Conservation (phyloP, 805 yeast genomes). For the Blastobotrys terrestris region DNA sequence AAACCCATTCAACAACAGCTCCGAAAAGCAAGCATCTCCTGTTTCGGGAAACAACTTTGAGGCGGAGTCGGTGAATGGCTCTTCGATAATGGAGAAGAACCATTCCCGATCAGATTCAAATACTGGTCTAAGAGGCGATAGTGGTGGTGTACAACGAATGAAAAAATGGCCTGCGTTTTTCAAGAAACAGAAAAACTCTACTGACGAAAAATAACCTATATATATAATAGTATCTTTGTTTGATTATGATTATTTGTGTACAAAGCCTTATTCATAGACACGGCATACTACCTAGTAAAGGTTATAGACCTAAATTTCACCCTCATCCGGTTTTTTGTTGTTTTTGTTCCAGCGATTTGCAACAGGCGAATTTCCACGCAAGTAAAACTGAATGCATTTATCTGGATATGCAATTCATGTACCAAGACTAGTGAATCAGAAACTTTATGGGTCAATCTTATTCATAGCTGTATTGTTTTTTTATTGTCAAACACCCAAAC, state of each 20-base stretch:
- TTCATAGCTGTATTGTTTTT: too few relatives aligned
- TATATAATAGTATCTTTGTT: not conserved
- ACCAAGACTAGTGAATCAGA: too few relatives aligned
- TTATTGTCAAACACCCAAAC: too few relatives aligned
- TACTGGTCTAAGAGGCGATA: not conserved
- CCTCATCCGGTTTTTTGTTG: too few relatives aligned
- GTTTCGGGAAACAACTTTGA: slow-evolving; percentile 5
- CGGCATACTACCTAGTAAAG: too few relatives aligned
- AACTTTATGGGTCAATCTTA: too few relatives aligned
- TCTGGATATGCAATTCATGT: too few relatives aligned
- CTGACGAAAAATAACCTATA: not conserved
- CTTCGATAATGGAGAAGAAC: slow-evolving; percentile 3
- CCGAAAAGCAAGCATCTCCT: slow-evolving; percentile 1
- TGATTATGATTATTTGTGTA: not conserved
- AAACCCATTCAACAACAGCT: not conserved
- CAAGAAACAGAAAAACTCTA: not conserved
- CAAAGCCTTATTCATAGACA: too few relatives aligned
- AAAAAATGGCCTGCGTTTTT: not conserved
- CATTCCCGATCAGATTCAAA: not conserved
- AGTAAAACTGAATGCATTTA: too few relatives aligned
- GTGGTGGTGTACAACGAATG: not conserved
- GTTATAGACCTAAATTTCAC: too few relatives aligned
- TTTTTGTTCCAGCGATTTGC: too few relatives aligned
- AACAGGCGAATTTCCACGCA: too few relatives aligned
- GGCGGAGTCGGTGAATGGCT: not conserved